phyloP scores from a whole-genome alignment of 768 basidiomycete genomes.

The Exidia glandulosa region DNA sequence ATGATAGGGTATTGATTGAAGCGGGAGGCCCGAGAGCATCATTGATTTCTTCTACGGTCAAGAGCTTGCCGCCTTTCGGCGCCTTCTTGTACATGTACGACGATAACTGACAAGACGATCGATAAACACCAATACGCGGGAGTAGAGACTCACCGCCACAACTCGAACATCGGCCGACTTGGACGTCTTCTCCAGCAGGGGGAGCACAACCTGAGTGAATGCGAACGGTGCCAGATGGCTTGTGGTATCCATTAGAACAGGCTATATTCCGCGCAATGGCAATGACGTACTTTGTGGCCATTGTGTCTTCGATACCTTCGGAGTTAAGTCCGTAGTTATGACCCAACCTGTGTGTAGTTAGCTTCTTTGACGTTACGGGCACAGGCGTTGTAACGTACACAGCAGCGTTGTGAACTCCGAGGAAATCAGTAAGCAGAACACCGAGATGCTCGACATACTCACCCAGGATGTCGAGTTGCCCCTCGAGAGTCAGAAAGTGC shows the following conservation, averaged over 20 bases:
- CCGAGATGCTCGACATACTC: neutral
- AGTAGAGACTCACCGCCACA: neutral
- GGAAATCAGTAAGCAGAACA: slow-evolving; percentile 1
- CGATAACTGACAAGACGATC: neutral
- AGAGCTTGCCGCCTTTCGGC: neutral
- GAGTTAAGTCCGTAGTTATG: slow-evolving; percentile 1
- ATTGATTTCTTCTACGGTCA: neutral
- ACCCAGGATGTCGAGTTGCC: neutral
- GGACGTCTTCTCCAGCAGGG: neutral
- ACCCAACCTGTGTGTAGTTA: slow-evolving; percentile 1
- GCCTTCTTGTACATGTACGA: neutral
- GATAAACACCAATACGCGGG: neutral
- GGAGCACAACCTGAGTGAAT: neutral
- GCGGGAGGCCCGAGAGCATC: neutral
- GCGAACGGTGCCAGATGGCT: neutral
- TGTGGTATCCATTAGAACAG: neutral
- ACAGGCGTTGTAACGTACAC: neutral
- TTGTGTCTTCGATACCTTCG: slow-evolving; percentile 7
- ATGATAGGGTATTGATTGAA: neutral
- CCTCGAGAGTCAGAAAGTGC: neutral
- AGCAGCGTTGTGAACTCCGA: slow-evolving; percentile 16
- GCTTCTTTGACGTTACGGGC: neutral
- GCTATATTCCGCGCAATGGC: neutral
- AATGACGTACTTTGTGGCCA: slow-evolving; percentile 6
- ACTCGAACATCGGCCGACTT: neutral